Evolutionary conservation across 306 rosid species (phyloP), one percentile per base, ranked within the genome.

Genomic region (Acacia acuminata): DNA sequence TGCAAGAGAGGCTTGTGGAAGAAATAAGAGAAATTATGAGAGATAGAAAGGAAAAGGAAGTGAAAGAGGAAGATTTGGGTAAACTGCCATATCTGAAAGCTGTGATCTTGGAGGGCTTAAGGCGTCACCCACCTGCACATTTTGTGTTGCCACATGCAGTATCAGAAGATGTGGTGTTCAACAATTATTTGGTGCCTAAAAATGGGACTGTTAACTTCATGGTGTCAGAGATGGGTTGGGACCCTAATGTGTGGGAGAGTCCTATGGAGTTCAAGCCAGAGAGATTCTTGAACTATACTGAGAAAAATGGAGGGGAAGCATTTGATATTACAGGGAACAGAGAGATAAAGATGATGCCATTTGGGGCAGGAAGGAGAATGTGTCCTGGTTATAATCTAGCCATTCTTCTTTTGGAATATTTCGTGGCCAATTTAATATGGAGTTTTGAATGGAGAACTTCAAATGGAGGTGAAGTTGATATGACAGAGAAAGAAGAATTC

Each of bases 401-500:
- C 10, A 53, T 79, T 44, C 56, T 69, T 20, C 61, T 67, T 20
- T 40, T 79, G 63, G 82, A 70, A 12, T 69, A 69, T 69, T 69
- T 69, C 42, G 73, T 69, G 32, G 73, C 50, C 17, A 69, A 69
- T 69, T 17, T 70, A 44, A 72, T 79, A 0, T 79, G 77, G 77
- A 79, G 17, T 10, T 79, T 70, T 69, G 71, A 79, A 15, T 79
- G 82, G 77, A 79, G 30, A 6, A 40, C 82, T 55, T 22, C 66
- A 47, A 48, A 55, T 69, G 77, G 50, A 66, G 71, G 22, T 8
- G 71, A 66, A 17, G 71, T 79, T 79, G 82, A 79, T 70, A 32
- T 79, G 77, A 53, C 77, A 70, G 77, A 79, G 77, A 70, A 70
- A 50, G 64, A 70, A 36, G 77, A 55, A 38, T 79, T 79, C 61